phyloP scores from a whole-genome alignment of 768 basidiomycete genomes.

The Russula vinacea region DNA sequence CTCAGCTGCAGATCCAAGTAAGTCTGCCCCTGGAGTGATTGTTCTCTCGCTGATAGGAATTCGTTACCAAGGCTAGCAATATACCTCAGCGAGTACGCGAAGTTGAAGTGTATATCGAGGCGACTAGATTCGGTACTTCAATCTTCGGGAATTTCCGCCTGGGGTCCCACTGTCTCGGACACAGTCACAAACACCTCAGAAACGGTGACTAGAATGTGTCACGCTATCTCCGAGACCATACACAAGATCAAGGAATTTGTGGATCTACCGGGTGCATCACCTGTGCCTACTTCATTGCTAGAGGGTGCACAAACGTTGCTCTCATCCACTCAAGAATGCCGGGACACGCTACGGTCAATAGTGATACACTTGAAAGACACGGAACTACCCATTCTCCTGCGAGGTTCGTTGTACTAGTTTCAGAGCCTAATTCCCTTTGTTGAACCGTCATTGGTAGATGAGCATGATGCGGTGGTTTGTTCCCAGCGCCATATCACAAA shows the following conservation, averaged over 20 bases:
- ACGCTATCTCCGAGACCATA: constrained; percentile 21
- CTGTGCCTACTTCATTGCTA: constrained; percentile 13
- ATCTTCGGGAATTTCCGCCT: constrained; percentile 20
- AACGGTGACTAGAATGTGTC: constrained; percentile 18
- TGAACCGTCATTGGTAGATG: constrained; percentile 19
- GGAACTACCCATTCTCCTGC: constrained; percentile 14
- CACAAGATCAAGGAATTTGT: constrained; percentile 17
- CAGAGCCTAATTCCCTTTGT: too few species aligned
- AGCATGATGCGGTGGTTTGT: constrained; percentile 7
- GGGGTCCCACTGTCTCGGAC: constrained; percentile 1
- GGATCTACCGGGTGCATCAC: constrained; percentile 12
- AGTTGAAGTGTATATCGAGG: constrained; percentile 9
- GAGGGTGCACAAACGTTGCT: constrained; percentile 9
- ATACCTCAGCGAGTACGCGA: constrained; percentile 13
- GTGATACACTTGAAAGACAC: not conserved
- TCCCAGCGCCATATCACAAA: constrained; percentile 17
- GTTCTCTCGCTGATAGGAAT: constrained; percentile 3
- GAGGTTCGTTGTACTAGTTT: constrained; percentile 9
- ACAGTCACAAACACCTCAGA: constrained; percentile 3
- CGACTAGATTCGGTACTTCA: constrained; percentile 27
- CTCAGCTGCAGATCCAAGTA: constrained; percentile 63
- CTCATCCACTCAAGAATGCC: constrained; percentile 11
- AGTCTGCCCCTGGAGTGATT: constrained; percentile 35
- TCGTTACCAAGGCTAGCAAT: constrained; percentile 11
- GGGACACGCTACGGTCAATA: constrained; percentile 5